Percentiles rank a stretch among this genome's conserved stretches.
Evolutionary conservation across 306 rosid genomes (phyloP).

Genomic region (cucumber (Cucumis sativus)): DNA sequence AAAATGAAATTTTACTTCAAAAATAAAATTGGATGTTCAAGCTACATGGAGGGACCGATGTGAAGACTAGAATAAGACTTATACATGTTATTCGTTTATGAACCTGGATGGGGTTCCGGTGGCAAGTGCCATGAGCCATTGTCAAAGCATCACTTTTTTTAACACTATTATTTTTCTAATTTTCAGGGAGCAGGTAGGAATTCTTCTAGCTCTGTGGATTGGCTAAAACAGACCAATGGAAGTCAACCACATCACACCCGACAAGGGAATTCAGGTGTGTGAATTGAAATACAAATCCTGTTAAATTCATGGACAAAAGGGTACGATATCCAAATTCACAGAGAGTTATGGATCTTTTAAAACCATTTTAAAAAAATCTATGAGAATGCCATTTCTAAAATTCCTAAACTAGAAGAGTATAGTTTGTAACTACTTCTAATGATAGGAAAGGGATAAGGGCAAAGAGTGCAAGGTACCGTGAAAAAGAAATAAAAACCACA

Average conservation of each 20-base stretch:
- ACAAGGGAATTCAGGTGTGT: slow-evolving; percentile 26
- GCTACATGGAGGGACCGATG: not conserved
- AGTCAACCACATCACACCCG: slow-evolving; percentile 24
- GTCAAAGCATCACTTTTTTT: not conserved
- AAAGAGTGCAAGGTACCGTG: not conserved
- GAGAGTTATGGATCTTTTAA: not conserved
- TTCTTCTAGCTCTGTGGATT: slow-evolving; percentile 21
- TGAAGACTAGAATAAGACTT: not conserved
- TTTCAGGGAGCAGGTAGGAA: slow-evolving; percentile 25
- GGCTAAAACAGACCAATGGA: slow-evolving; percentile 21
- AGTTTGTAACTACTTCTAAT: not conserved
- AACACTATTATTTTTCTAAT: not conserved
- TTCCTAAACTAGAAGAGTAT: not conserved
- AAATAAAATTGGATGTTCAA: not conserved
- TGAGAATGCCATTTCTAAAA: not conserved
- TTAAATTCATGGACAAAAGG: not conserved
- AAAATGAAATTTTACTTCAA: not conserved
- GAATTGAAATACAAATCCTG: not conserved
- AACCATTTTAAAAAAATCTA: not conserved
- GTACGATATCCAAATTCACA: not conserved
- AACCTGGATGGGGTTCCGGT: not conserved
- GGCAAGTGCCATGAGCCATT: not conserved
- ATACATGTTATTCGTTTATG: not conserved
- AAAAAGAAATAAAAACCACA: not conserved
- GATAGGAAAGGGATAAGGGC: not conserved